Evolutionary conservation across 2,329 filamentous ascomycete species (phyloP).

Genomic region (Stemphylium lycopersici): DNA sequence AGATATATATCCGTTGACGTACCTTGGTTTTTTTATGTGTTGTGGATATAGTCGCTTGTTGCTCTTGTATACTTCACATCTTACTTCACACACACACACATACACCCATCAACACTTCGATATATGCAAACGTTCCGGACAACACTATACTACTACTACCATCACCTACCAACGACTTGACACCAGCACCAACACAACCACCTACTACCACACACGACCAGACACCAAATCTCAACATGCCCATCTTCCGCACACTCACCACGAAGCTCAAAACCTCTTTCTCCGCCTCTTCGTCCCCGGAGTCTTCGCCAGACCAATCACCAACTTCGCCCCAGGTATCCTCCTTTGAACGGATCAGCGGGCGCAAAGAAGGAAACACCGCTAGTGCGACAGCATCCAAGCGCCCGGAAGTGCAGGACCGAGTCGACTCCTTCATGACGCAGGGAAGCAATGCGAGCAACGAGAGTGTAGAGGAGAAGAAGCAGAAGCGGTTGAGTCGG

Average conservation of each 20-base stretch:
- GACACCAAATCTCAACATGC: constrained; percentile 26
- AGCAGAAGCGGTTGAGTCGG: constrained; percentile 33
- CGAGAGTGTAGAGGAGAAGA: constrained; percentile 25
- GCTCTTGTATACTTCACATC: too few relatives aligned
- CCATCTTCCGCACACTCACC: constrained; percentile 38
- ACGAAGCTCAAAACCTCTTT: constrained; percentile 40
- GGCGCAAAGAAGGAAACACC: constrained; percentile 24
- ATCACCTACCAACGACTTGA: background rate
- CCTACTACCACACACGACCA: background rate
- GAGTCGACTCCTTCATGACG: constrained; percentile 31
- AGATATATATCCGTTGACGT: background rate
- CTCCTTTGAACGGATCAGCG: constrained; percentile 36
- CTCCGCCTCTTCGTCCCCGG: constrained; percentile 32
- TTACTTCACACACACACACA: background rate
- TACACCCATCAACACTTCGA: background rate
- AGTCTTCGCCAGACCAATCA: constrained; percentile 18
- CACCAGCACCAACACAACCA: too few relatives aligned
- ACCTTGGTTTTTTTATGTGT: background rate
- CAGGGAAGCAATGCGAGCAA: constrained; percentile 20
- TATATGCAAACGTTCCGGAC: constrained; percentile 9
- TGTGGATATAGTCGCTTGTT: background rate
- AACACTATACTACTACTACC: background rate
- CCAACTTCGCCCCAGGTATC: constrained; percentile 25
- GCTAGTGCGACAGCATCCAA: constrained; percentile 12
- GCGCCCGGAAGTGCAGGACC: constrained; percentile 20